Conservation (phyloP, 2,329 filamentous ascomycete genomes). For the Cytospora piceae region DNA sequence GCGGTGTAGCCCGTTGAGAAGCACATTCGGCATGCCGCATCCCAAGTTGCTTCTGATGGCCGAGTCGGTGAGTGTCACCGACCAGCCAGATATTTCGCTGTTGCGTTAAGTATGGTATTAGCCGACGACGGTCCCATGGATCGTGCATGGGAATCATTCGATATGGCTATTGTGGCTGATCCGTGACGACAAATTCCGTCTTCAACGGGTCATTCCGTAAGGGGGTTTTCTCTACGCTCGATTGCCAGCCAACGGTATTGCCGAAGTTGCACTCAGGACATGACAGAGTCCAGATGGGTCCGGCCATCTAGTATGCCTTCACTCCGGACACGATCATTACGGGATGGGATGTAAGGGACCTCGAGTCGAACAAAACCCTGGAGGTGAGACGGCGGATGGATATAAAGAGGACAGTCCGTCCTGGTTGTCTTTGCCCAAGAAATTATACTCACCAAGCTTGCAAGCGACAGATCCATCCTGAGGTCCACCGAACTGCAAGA, state of each 20-base stretch:
- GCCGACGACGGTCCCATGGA: constrained; percentile 5
- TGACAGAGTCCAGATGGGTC: constrained; percentile 3
- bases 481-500: neutral
- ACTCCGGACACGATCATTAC: neutral
- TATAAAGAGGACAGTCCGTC: constrained; percentile 13
- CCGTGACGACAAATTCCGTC: constrained; percentile 1
- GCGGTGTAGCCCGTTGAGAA: constrained; percentile 11
- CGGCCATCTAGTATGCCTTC: neutral
- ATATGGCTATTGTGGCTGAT: constrained; percentile 23
- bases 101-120: neutral
- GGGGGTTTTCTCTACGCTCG: neutral
- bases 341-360: neutral
- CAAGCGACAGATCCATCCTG: neutral
- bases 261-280: constrained; percentile 1
- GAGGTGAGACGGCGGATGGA: neutral
- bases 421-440: neutral
- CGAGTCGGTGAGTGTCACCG: constrained; percentile 12
- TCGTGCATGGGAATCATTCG: constrained; percentile 25
- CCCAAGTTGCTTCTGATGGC: constrained; percentile 17
- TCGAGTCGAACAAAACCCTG: neutral
- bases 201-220: constrained; percentile 21
- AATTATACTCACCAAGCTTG: neutral
- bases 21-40: constrained; percentile 6
- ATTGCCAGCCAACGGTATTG: neutral
- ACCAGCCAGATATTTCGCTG: constrained; percentile 8